Evolutionary conservation across 2,329 filamentous ascomycete genomes (phyloP), one percentile per base, ranked within the genome.

Genomic region (Cladophialophora chaetospira): DNA sequence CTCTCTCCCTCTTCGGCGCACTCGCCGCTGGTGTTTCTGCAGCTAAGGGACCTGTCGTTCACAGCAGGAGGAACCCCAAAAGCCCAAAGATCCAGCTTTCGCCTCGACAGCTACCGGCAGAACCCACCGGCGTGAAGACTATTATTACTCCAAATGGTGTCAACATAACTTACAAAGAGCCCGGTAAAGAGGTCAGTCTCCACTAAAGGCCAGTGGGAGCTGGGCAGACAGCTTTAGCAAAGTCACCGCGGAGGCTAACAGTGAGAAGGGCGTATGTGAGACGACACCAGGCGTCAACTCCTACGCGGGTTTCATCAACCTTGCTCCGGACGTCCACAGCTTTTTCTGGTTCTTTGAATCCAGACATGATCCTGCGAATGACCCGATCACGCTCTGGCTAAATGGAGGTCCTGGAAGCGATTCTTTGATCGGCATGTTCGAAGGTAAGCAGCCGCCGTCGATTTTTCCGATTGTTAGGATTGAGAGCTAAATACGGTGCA

Each of bases 341-440:
- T 80, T 66, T 63, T 76, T 84, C 68, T 84, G 77, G 75, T 81
- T 83, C 68, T 84, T 83, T 59, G 80, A 83, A 65, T 73, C 80
- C 10, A 74, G 81, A 28, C 78, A 79, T 51, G 74, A 81, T 58
- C 79, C 78, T 1, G 68, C 71, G 51, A 75, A 70, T 51, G 73
- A 72, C 3, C 73, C 73, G 1, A 69, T 75, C 42, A 75, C 73
- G 0, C 57, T 75, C 48, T 76, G 73, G 73, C 61, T 76, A 47
- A 76, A 76, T 43, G 73, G 73, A 53, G 73, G 73, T 5, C 73
- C 73, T 9, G 73, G 73, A 28, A 73, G 71, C 60, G 73, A 75
- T 50, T 73, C 71, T 6, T 63, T 75, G 52, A 75, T 75, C 50
- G 73, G 73, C 2, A 63, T 75, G 38, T 75, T 75, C 42, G 68